phyloP scores from a whole-genome alignment of 2,329 filamentous ascomycete genomes.

The Fusarium sublunatum region DNA sequence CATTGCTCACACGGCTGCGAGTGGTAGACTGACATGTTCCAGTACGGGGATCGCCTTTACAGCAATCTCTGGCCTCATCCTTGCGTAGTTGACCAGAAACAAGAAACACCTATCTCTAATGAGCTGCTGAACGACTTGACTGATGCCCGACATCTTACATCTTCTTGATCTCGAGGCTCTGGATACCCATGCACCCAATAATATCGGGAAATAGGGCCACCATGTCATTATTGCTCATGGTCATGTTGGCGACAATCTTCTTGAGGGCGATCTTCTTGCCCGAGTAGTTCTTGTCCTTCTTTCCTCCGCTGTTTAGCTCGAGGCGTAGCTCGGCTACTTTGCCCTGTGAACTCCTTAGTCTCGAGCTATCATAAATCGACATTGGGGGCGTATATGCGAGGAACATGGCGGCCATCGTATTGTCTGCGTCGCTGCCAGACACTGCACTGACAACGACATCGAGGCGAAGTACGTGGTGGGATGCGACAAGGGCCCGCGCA shows the following conservation, averaged over 20 bases:
- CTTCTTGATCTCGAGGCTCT: constrained; percentile 98
- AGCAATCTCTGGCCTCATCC: constrained; percentile 93
- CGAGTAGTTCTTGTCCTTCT: constrained; percentile 97
- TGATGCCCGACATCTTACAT: constrained; percentile 70
- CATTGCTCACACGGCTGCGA: not conserved
- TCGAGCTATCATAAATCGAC: constrained; percentile 56
- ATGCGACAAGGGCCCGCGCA: not conserved
- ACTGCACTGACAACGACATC: constrained; percentile 20
- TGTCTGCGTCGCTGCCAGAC: constrained; percentile 16
- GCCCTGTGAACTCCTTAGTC: constrained; percentile 79
- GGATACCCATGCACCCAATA: constrained; percentile 93
- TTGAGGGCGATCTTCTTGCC: constrained; percentile 98
- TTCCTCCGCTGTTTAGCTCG: constrained; percentile 92
- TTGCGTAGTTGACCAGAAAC: constrained; percentile 95
- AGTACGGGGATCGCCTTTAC: constrained; percentile 91
- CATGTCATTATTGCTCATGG: constrained; percentile 99
- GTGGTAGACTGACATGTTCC: constrained; percentile 69
- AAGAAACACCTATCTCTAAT: constrained; percentile 83
- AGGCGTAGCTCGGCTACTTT: constrained; percentile 97
- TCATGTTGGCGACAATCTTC: constrained; percentile 99
- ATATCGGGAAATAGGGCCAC: constrained; percentile 96
- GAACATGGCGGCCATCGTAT: constrained; percentile 58
- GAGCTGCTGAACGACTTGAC: constrained; percentile 6
- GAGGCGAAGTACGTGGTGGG: constrained; percentile 4
- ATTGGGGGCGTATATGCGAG: constrained; percentile 63